These are phyloP conservation scores for Sporothrix brasiliensis DNA, from an alignment of 2,329 filamentous ascomycete genomes.

Conservation along the genomic window DNA sequence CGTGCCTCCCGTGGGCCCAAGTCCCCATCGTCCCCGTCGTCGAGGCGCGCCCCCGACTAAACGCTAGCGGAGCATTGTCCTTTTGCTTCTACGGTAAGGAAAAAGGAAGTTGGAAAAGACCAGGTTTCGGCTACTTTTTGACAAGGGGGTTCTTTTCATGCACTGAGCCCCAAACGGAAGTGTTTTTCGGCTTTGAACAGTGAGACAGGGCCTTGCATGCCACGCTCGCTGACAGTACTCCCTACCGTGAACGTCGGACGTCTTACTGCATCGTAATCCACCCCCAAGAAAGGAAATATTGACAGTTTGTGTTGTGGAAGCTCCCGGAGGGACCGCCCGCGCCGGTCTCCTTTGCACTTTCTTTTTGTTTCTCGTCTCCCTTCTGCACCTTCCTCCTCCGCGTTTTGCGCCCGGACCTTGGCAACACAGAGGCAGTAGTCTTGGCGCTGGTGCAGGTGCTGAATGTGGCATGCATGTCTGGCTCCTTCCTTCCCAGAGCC, in stretches of 20 bases:
- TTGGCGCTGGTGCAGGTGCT: conserved; percentile 9
- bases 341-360: neutral
- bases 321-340: neutral
- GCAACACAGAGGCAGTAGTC: conserved; percentile 12
- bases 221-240: no score
- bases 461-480: neutral
- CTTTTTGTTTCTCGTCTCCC: neutral
- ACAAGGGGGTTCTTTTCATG: conserved; percentile 16
- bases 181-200: no score
- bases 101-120: no score
- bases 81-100: no score
- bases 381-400: neutral
- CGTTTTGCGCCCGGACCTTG: conserved; percentile 1
- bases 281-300: conserved; percentile 1
- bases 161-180: conserved; percentile 18
- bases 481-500: conserved; percentile 6
- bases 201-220: no score
- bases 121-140: neutral
- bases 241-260: neutral
- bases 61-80: no score
- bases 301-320: conserved; percentile 16
- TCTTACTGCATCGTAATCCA: neutral
- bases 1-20: conserved; percentile 16
- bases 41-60: conserved; percentile 7
- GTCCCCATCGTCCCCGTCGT: neutral